These are phyloP conservation scores for Talaromyces adpressus DNA, from an alignment of 495 filamentous ascomycete species.

Conservation along the genomic window DNA sequence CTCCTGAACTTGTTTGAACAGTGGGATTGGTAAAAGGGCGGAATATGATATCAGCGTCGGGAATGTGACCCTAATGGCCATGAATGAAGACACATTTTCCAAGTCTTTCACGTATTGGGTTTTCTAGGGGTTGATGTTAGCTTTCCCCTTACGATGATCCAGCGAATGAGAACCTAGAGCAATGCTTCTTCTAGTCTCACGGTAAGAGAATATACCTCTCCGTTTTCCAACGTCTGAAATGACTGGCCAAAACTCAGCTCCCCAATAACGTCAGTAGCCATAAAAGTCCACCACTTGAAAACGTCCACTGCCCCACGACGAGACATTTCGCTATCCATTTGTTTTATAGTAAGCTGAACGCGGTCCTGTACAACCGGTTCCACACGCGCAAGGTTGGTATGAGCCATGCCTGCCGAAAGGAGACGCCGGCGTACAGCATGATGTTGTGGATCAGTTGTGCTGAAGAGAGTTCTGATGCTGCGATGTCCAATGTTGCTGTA, in stretches of 20 bases:
- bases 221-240: constrained; percentile 46
- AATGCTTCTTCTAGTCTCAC: not conserved
- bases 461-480: constrained; percentile 23
- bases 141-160: not conserved
- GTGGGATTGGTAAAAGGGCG: constrained; percentile 9
- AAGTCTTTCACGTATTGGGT: constrained; percentile 35
- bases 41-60: constrained; percentile 17
- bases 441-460: constrained; percentile 18
- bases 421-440: constrained; percentile 28
- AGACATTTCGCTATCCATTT: constrained; percentile 27
- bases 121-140: constrained; percentile 17
- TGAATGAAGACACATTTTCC: constrained; percentile 19
- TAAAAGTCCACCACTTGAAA: constrained; percentile 49
- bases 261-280: constrained; percentile 50
- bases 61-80: constrained; percentile 27
- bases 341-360: constrained; percentile 23
- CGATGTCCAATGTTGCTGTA: constrained; percentile 15
- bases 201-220: constrained; percentile 23
- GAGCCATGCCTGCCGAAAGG: constrained; percentile 32
- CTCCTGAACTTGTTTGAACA: constrained; percentile 7
- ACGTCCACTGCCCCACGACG: constrained; percentile 33
- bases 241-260: constrained; percentile 52
- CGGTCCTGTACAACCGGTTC: constrained; percentile 22
- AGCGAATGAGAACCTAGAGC: no score
- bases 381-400: constrained; percentile 23